Base-by-base conservation (phyloP, 2,329 filamentous ascomycete species). In the Colletotrichum sp. region DNA sequence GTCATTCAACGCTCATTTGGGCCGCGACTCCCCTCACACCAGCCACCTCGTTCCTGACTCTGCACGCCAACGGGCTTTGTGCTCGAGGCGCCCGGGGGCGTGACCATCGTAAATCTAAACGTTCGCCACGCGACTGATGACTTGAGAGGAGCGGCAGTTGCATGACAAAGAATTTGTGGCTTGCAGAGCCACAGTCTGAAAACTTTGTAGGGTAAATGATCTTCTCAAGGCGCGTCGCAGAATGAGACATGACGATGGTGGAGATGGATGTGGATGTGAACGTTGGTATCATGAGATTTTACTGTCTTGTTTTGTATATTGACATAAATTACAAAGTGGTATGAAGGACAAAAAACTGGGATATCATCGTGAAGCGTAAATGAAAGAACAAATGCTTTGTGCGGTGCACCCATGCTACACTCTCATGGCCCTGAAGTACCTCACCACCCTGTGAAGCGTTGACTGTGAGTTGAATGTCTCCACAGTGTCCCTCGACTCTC, bases 401-500 rank as follows among this genome's bases (percentile, higher is more conserved):
- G n/a, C 30, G 7, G 21, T 32, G 10, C 16, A 16, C 10, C 28
- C 28, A 58, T 32, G 18, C 32, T 55, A 64, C 30, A 34, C 15
- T 21, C 60, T 70, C 60, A 70, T 76, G 5, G 71, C 52, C n/a
- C 71, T 28, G 13, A 76, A 66, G 21, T 76, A 76, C 55, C 28
- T 75, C 52, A 56, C 43, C 4, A 76, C 71, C 52, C 71, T 74
- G 6, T 32, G 58, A n/a, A 76, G 30, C 1, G 66, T 66, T 26
- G 71, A 76, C 9, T 60, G 52, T 24, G 74, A 75, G 30, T 71
- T 34, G 9, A 36, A 66, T 26, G 71, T 74, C 24, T 76, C 74
- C 10, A 65, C 34, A 3, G 74, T 76, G 15, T 70, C 71, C 9
- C 43, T 61, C 3, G 74, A 76, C 16, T 77, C 75, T 10, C 69